A percentile compares a stretch with the other conserved stretches of the same genome.
Conservation (phyloP, 2,329 filamentous ascomycete species). For the Aspergillus glaucus region DNA sequence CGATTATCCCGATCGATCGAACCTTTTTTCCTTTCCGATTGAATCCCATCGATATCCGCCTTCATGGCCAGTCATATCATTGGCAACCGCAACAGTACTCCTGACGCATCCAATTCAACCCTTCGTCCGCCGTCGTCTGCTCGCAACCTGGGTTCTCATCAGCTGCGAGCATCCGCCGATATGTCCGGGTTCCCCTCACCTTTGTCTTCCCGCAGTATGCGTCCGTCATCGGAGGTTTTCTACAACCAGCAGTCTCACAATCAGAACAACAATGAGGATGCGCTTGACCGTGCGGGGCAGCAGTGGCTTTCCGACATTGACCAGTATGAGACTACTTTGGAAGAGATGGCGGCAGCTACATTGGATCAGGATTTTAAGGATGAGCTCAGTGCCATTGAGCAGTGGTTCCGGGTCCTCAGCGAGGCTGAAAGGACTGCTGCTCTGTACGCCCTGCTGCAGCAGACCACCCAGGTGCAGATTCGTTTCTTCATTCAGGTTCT, state of each 20-base stretch:
- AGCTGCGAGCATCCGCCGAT: constrained; percentile 90
- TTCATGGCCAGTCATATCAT: constrained; percentile 59
- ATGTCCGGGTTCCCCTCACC: constrained; percentile 77
- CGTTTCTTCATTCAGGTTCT: constrained; percentile 98
- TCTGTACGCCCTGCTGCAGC: constrained; percentile 88
- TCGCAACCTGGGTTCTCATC: constrained; percentile 69
- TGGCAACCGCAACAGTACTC: constrained; percentile 93
- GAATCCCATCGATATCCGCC: constrained; percentile 4
- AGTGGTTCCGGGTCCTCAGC: constrained; percentile 97
- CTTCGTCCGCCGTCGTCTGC: constrained; percentile 81
- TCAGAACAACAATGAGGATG: constrained; percentile 66
- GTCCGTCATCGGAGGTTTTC: constrained; percentile 87
- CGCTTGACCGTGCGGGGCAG: constrained; percentile 87
- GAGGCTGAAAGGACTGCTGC: constrained; percentile 95
- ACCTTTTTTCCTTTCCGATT: background rate
- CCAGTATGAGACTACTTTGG: constrained; percentile 95
- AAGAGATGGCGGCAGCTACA: constrained; percentile 98
- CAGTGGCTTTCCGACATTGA: constrained; percentile 99
- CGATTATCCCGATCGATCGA: background rate
- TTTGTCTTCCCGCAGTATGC: constrained; percentile 69
- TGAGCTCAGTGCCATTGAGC: constrained; percentile 95
- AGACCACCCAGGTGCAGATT: constrained; percentile 98
- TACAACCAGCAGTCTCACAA: constrained; percentile 70
- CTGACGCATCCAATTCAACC: constrained; percentile 76
- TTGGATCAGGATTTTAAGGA: constrained; percentile 99